phyloP scores from a whole-genome alignment of 805 yeast species.

The Yarrowia keelungensis region DNA sequence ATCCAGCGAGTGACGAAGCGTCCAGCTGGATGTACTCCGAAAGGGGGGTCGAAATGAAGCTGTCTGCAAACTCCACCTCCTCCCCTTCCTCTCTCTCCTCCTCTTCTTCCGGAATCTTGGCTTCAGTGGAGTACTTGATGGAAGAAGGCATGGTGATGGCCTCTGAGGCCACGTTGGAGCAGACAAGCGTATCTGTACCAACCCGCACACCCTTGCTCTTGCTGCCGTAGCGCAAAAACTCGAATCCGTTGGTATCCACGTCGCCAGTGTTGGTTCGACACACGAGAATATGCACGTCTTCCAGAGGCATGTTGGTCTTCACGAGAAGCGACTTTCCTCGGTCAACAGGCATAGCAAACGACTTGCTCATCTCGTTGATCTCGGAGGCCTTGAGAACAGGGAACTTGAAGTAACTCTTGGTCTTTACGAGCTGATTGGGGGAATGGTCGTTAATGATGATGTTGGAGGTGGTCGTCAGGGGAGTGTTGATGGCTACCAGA shows the following conservation, averaged over 20 bases:
- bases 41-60: not conserved
- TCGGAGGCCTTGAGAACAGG: constrained; percentile 25
- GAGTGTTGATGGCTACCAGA: not conserved
- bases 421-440: constrained; percentile 35
- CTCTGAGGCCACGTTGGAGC: constrained; percentile 12
- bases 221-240: constrained; percentile 18
- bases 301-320: constrained; percentile 22
- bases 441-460: constrained; percentile 37
- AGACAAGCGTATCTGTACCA: constrained; percentile 18
- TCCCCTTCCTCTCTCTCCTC: not conserved
- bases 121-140: constrained; percentile 23
- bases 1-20: not conserved
- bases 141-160: constrained; percentile 14
- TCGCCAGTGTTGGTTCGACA: constrained; percentile 1
- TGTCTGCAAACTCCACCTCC: not conserved
- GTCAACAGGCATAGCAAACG: constrained; percentile 27
- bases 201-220: constrained; percentile 1
- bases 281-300: constrained; percentile 11
- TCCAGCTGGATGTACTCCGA: constrained; percentile 12
- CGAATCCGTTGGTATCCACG: constrained; percentile 13
- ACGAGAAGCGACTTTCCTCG: constrained; percentile 4
- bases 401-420: constrained; percentile 30
- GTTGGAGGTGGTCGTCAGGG: constrained; percentile 4
- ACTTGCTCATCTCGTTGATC: constrained; percentile 25
- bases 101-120: constrained; percentile 26